These are phyloP conservation scores for Coelastrella sp. DNA, from an alignment of 139 green algal genomes.

Conservation along the genomic window DNA sequence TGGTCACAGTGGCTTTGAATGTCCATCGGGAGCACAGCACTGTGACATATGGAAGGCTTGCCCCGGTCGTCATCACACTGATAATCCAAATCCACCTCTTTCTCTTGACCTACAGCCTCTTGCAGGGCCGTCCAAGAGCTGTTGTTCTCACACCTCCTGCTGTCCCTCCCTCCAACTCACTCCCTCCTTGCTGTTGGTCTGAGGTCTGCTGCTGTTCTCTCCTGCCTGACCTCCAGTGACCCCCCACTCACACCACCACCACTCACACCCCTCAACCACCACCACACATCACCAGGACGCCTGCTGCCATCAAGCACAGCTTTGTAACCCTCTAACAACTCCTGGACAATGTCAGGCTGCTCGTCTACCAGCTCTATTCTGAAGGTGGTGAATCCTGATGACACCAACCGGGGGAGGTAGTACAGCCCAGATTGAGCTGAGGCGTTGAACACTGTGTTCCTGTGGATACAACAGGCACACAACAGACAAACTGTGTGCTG, in stretches of 20 bases:
- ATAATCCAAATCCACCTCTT: no score
- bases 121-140: no score
- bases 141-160: no score
- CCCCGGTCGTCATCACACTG: no score
- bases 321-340: constrained; percentile 77
- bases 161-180: no score
- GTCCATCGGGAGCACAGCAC: no score
- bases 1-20: no score
- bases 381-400: constrained; percentile 58
- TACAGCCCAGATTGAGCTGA: constrained; percentile 64
- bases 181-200: constrained; percentile 50
- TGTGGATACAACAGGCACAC: no score
- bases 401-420: constrained; percentile 54
- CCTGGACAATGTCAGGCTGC: constrained; percentile 61
- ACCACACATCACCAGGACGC: constrained; percentile 53
- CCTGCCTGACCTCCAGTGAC: constrained; percentile 57
- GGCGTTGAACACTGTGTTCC: constrained; percentile 93
- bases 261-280: constrained; percentile 63
- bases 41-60: no score
- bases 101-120: no score
- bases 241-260: constrained; percentile 64
- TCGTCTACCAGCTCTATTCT: constrained; percentile 91
- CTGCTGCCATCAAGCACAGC: constrained; percentile 49
- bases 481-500: no score
- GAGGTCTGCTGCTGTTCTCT: constrained; percentile 51